Conservation (phyloP, 2,329 filamentous ascomycete genomes). For the Rhinocladiella similis region DNA sequence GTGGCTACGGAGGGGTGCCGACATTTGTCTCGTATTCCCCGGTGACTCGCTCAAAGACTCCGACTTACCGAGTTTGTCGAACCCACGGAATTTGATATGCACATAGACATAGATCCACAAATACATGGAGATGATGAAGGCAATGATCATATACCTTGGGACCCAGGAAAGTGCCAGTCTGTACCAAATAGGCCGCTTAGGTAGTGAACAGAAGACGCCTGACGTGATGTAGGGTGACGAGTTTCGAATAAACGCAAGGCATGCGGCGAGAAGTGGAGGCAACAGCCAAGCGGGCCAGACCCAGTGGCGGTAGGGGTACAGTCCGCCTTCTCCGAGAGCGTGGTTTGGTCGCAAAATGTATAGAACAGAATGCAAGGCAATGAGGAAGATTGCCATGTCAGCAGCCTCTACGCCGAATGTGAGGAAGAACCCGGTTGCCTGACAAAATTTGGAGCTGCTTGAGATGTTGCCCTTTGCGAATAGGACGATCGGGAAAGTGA, state of each 20-base stretch:
- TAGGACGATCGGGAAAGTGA: slow-evolving; percentile 63
- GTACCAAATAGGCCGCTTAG: slow-evolving; percentile 67
- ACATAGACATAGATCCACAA: slow-evolving; percentile 71
- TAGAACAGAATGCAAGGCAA: slow-evolving; percentile 70
- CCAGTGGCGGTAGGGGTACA: slow-evolving; percentile 65
- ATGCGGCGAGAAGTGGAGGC: slow-evolving; percentile 61
- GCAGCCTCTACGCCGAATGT: slow-evolving; percentile 63
- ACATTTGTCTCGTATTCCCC: slow-evolving; percentile 4
- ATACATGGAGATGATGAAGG: slow-evolving; percentile 65
- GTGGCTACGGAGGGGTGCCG: neutral
- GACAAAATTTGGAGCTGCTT: slow-evolving; percentile 61
- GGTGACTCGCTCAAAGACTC: slow-evolving; percentile 8
- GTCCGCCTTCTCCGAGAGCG: slow-evolving; percentile 55
- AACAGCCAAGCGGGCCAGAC: slow-evolving; percentile 60
- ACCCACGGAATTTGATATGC: slow-evolving; percentile 44
- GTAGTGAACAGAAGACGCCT: slow-evolving; percentile 70
- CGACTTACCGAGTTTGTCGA: slow-evolving; percentile 26
- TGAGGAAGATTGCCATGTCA: slow-evolving; percentile 71
- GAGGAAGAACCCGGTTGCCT: slow-evolving; percentile 68
- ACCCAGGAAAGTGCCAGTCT: slow-evolving; percentile 69
- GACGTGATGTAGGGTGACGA: slow-evolving; percentile 58
- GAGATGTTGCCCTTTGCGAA: slow-evolving; percentile 54
- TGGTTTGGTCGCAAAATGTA: slow-evolving; percentile 65
- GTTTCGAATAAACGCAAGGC: slow-evolving; percentile 62
- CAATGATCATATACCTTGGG: slow-evolving; percentile 69